A percentile compares a stretch with the other conserved stretches of the same genome.
Conservation (phyloP, 2,329 filamentous ascomycete genomes). For the Colletotrichum sp. region DNA sequence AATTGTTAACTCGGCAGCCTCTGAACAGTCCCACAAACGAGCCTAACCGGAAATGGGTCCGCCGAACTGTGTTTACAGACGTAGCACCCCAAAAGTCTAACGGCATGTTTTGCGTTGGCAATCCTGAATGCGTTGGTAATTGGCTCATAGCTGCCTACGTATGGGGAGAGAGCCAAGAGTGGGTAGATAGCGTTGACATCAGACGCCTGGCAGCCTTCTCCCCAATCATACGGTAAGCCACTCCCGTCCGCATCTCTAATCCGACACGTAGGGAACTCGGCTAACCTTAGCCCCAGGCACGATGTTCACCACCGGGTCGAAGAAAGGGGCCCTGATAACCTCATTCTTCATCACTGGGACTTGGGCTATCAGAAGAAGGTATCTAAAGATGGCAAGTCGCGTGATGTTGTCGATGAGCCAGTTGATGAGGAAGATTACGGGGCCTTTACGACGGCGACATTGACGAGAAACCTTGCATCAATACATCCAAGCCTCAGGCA, state of each 20-base stretch:
- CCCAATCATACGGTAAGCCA: background rate
- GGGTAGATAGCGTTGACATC: background rate
- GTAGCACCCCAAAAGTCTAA: background rate
- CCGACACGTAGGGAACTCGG: background rate
- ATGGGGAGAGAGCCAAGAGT: background rate
- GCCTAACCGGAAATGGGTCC: background rate
- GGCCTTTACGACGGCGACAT: background rate
- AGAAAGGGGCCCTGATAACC: background rate
- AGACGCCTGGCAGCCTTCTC: background rate
- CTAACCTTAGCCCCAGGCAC: background rate
- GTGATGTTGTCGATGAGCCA: background rate
- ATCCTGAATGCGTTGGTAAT: background rate
- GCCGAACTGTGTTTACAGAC: background rate
- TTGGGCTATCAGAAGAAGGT: background rate
- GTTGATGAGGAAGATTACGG: background rate
- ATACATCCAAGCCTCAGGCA: rapidly evolving
- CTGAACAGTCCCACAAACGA: background rate
- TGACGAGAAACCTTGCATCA: background rate
- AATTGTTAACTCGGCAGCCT: rapidly evolving
- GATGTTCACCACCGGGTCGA: background rate
- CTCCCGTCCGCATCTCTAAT: background rate
- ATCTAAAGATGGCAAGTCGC: background rate
- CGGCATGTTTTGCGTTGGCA: background rate
- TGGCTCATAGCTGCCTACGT: background rate
- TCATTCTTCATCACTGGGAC: background rate